These are phyloP conservation scores for Zygosaccharomyces sapae DNA, from an alignment of 1,139 yeast species.

Conservation along the genomic window DNA sequence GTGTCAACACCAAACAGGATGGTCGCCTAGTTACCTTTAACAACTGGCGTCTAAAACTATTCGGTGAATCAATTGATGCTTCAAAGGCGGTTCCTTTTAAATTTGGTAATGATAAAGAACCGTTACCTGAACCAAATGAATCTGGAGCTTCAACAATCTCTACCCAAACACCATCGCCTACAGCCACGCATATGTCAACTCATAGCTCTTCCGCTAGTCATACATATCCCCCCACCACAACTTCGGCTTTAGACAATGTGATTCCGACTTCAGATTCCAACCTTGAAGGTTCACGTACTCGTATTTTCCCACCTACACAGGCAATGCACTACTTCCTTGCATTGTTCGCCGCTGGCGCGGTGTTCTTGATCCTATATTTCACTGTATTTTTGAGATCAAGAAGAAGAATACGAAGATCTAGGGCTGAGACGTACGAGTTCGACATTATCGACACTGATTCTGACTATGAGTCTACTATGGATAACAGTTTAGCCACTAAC, in stretches of 20 bases:
- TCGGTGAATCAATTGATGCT: conserved; percentile 74
- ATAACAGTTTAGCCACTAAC: conserved; percentile 18
- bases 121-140: background rate
- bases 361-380: conserved; percentile 51
- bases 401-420: conserved; percentile 52
- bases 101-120: conserved; percentile 42
- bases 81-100: conserved; percentile 50
- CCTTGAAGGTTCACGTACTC: conserved; percentile 24
- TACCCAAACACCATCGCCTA: background rate
- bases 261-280: no score
- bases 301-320: conserved; percentile 22
- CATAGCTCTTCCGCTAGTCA: background rate
- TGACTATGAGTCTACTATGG: conserved; percentile 35
- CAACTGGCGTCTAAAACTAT: conserved; percentile 74
- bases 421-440: conserved; percentile 73
- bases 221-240: conserved; percentile 4
- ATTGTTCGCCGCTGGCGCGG: conserved; percentile 58
- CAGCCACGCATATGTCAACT: background rate
- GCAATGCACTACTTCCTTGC: conserved; percentile 49
- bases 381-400: conserved; percentile 44
- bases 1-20: conserved; percentile 48
- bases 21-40: conserved; percentile 48
- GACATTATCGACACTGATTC: conserved; percentile 63
- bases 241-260: conserved; percentile 8
- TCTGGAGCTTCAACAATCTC: conserved; percentile 1